Evolutionary conservation across 2,329 filamentous ascomycete genomes (phyloP), one percentile per base, ranked within the genome.

Genomic region (Paecilomyces variotii): DNA sequence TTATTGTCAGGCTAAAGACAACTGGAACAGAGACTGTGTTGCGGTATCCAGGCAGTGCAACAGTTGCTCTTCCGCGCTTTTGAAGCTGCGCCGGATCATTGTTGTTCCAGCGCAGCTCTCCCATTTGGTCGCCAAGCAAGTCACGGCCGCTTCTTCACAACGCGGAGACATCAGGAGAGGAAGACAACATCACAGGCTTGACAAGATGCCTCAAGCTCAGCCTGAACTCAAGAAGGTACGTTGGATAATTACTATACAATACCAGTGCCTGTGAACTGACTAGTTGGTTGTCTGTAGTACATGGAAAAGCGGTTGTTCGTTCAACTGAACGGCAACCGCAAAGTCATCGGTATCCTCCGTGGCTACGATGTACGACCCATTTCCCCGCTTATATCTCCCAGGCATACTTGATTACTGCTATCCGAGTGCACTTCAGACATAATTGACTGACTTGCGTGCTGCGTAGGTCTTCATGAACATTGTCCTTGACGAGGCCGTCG

Each of bases 261-360:
- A 30, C 53, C 34, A 50, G 45, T 59, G 39, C n/a, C 32, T 39
- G 51, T 26, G 55, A 64, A 55, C 66, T 66, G 57, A 70, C 59
- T 24, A 28, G 54, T 55, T 35, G 51, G 61, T 14, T 58, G 59
- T 62, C 32, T 63, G 62, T 69, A 99, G 94, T 99, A 99, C 78
- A 91, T 99, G 78, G 94, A 99, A 83, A 99, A 99, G 86, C 86
- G 93, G 78, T 85, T 99, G 72, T 96, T 97, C 76, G 91, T 97
- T 66, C 93, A 99, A 77, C 82, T 99, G 57, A 99, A 99, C 78
- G 94, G 94, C 72, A 96, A 92, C 76, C 89, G 94, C 75, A 97
- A 96, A 78, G 93, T 99, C 62, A 91, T 96, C 74, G 94, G 95
- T 58, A 84, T 96, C 56, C 84, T 99, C 59, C 87, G 94, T 64